These are phyloP conservation scores for Sporisorium reilianum DNA, from an alignment of 1,284 basidiomycete genomes.

Conservation along the genomic window DNA sequence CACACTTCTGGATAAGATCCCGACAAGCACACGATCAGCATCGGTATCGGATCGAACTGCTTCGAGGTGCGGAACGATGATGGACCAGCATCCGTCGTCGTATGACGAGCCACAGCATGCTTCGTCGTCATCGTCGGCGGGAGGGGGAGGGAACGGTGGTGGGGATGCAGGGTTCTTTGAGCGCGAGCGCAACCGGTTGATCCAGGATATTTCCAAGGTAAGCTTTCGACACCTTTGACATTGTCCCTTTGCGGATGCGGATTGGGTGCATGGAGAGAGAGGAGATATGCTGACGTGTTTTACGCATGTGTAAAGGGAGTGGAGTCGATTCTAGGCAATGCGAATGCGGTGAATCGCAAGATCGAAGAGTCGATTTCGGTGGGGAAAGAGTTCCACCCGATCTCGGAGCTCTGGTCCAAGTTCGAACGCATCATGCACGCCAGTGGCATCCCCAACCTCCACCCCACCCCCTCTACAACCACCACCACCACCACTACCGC, in stretches of 20 bases:
- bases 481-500: too few species aligned
- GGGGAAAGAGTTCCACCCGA: slow-evolving; percentile 91
- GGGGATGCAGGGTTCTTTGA: slow-evolving; percentile 29
- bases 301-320: slow-evolving; percentile 80
- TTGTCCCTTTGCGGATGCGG: too few species aligned
- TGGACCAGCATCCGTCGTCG: not conserved
- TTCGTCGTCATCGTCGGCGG: not conserved
- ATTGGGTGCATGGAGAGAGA: too few species aligned
- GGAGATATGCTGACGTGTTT: too few species aligned
- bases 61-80: too few species aligned
- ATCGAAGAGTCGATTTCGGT: slow-evolving; percentile 91
- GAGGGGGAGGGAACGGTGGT: not conserved
- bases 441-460: slow-evolving; percentile 50
- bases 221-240: not conserved
- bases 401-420: slow-evolving; percentile 85
- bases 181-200: slow-evolving; percentile 21
- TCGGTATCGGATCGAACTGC: too few species aligned
- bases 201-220: slow-evolving; percentile 45
- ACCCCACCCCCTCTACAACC: not conserved
- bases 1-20: too few species aligned
- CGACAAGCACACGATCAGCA: too few species aligned
- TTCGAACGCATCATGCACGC: slow-evolving; percentile 81
- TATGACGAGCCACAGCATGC: not conserved
- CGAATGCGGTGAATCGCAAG: slow-evolving; percentile 89
- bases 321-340: slow-evolving; percentile 85